These are phyloP conservation scores for Daldinia concentrica DNA, from an alignment of 495 filamentous ascomycete genomes.

Conservation along the genomic window DNA sequence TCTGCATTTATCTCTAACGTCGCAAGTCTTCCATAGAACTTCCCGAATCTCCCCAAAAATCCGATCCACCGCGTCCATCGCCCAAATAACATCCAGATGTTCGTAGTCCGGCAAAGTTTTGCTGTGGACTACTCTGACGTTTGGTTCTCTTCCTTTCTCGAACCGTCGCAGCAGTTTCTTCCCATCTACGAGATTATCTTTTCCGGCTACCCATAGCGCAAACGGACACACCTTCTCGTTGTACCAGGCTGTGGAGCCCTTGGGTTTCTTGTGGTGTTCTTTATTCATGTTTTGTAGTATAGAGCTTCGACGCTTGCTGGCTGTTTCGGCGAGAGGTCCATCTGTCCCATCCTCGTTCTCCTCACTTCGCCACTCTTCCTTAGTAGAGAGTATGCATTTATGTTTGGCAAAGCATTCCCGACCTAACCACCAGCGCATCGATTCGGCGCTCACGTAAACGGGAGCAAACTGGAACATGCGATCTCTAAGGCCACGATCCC, in stretches of 20 bases:
- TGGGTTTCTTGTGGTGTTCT: slow-evolving; percentile 45
- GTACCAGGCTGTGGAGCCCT: slow-evolving; percentile 76
- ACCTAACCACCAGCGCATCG: slow-evolving; percentile 96
- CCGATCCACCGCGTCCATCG: slow-evolving; percentile 86
- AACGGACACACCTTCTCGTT: slow-evolving; percentile 81
- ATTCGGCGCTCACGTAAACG: slow-evolving; percentile 88
- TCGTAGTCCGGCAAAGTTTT: slow-evolving; percentile 92
- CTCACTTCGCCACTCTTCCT: slow-evolving; percentile 71
- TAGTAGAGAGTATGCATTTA: slow-evolving; percentile 86
- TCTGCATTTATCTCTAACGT: slow-evolving; percentile 65
- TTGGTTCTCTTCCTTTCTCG: slow-evolving; percentile 79
- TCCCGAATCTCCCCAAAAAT: slow-evolving; percentile 84
- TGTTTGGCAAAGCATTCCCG: slow-evolving; percentile 90
- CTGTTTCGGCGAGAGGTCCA: slow-evolving; percentile 36
- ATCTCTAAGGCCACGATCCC: slow-evolving; percentile 82
- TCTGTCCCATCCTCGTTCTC: slow-evolving; percentile 66
- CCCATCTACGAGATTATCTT: slow-evolving; percentile 87
- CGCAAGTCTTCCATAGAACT: slow-evolving; percentile 79
- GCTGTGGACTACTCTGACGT: slow-evolving; percentile 80
- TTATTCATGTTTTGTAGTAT: neutral
- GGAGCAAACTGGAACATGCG: slow-evolving; percentile 93
- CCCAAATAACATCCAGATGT: slow-evolving; percentile 96
- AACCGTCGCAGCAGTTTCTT: slow-evolving; percentile 76
- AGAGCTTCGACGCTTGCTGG: slow-evolving; percentile 13
- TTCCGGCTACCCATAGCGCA: slow-evolving; percentile 87